Conservation (phyloP, 352 stramenopile genomes). For the Globisporangium echinulatum region DNA sequence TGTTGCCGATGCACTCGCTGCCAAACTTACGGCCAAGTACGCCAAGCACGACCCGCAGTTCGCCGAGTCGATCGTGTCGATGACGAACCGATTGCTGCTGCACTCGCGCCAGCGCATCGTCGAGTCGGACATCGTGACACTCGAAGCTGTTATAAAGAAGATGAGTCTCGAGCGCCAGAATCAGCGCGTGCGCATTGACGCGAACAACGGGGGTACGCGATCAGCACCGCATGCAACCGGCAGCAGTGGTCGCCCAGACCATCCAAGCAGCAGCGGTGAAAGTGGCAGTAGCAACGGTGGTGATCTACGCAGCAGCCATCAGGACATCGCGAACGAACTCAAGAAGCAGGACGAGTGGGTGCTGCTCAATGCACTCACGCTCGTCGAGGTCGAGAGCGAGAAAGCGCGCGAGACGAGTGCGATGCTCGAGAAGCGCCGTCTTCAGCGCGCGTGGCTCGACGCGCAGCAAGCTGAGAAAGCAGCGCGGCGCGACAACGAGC, state of each 20-base stretch:
- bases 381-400: constrained; percentile 67
- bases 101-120: constrained; percentile 42
- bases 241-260: background rate
- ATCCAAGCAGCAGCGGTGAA: background rate
- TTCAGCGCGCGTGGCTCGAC: constrained; percentile 62
- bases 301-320: constrained; percentile 2
- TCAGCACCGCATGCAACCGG: background rate
- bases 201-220: constrained; percentile 1
- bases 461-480: constrained; percentile 46
- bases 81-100: constrained; percentile 48
- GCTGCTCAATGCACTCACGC: constrained; percentile 59
- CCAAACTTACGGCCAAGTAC: constrained; percentile 50
- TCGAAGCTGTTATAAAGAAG: constrained; percentile 59
- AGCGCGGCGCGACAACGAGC: constrained; percentile 22
- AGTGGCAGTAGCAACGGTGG: constrained; percentile 1
- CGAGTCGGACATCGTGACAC: constrained; percentile 51
- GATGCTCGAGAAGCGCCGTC: constrained; percentile 43
- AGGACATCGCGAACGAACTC: constrained; percentile 17
- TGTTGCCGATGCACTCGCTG: constrained; percentile 40
- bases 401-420: constrained; percentile 33
- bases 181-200: constrained; percentile 8
- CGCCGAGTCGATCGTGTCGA: constrained; percentile 42
- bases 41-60: constrained; percentile 48
- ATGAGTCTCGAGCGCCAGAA: constrained; percentile 46
- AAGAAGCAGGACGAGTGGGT: constrained; percentile 66